phyloP scores from a whole-genome alignment of 2,329 filamentous ascomycete genomes.

The Aspergillus sp. region DNA sequence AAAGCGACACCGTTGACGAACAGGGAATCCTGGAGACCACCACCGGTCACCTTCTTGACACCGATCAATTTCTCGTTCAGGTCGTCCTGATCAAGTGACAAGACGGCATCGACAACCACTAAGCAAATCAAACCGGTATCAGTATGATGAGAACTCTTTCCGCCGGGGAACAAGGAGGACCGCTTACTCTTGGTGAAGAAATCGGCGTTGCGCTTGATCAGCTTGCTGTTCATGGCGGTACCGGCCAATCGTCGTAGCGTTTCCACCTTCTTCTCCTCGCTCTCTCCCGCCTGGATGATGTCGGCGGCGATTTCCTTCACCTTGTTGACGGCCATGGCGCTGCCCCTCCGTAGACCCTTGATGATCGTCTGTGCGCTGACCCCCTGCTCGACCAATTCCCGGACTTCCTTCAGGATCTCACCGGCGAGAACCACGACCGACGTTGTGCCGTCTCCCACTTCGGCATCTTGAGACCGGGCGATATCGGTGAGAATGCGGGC shows the following conservation, averaged over 20 bases:
- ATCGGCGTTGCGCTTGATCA: conserved; percentile 93
- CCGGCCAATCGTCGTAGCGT: conserved; percentile 86
- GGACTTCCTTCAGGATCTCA: conserved; percentile 95
- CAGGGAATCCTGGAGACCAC: conserved; percentile 90
- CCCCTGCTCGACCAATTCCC: conserved; percentile 93
- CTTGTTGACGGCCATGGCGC: conserved; percentile 93
- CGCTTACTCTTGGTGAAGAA: conserved; percentile 92
- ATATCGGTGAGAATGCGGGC: conserved; percentile 98
- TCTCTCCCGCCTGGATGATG: conserved; percentile 65
- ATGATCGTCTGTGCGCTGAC: conserved; percentile 97
- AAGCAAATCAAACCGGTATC: conserved; percentile 17
- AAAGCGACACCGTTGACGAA: conserved; percentile 98
- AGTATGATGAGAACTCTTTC: conserved; percentile 10
- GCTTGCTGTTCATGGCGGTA: conserved; percentile 98
- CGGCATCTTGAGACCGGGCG: conserved; percentile 96
- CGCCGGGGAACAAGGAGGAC: neutral
- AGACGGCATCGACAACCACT: conserved; percentile 98
- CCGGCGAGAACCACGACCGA: conserved; percentile 97
- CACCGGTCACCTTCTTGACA: conserved; percentile 96
- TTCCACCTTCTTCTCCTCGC: conserved; percentile 82
- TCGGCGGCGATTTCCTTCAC: conserved; percentile 92
- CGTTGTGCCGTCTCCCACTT: conserved; percentile 97
- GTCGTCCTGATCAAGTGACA: conserved; percentile 93
- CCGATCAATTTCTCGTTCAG: conserved; percentile 98
- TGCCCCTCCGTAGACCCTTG: conserved; percentile 88